Conservation (phyloP, 306 rosid genomes). For the Castanea sativa region DNA sequence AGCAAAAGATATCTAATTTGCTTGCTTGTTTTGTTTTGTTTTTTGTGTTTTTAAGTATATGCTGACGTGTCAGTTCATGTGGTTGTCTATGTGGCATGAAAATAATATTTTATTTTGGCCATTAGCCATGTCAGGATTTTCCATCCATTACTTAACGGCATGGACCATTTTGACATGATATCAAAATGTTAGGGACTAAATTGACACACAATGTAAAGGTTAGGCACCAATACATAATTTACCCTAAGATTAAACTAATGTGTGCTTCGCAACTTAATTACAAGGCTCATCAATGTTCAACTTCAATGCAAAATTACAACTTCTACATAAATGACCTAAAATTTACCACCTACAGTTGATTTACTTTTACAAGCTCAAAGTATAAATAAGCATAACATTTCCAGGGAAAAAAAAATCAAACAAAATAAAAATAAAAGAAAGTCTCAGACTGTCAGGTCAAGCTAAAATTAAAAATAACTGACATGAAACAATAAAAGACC, state of each 20-base stretch:
- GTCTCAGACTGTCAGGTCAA: slow-evolving; percentile 3
- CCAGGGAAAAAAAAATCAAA: slow-evolving; percentile 9
- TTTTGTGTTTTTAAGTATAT: no score
- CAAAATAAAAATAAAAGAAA: slow-evolving; percentile 2
- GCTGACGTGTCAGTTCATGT: no score
- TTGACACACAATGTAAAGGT: no score
- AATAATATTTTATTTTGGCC: no score
- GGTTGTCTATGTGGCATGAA: no score
- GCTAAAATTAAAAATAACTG: background rate
- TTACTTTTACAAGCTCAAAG: slow-evolving; percentile 5
- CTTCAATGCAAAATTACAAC: background rate
- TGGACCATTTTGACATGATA: no score
- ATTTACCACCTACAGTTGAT: slow-evolving; percentile 6
- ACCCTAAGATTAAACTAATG: background rate
- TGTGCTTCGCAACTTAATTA: background rate
- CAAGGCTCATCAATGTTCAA: background rate
- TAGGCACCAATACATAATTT: no score
- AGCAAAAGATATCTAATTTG: no score
- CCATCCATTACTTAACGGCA: no score
- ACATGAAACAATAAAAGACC: slow-evolving; percentile 37
- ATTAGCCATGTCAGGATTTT: no score
- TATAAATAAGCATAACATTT: slow-evolving; percentile 1
- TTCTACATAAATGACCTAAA: background rate
- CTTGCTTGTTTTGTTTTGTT: no score
- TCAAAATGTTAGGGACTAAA: no score